Evolutionary conservation across 805 yeast genomes (phyloP).

Genomic region (Wickerhamiella siamensis): DNA sequence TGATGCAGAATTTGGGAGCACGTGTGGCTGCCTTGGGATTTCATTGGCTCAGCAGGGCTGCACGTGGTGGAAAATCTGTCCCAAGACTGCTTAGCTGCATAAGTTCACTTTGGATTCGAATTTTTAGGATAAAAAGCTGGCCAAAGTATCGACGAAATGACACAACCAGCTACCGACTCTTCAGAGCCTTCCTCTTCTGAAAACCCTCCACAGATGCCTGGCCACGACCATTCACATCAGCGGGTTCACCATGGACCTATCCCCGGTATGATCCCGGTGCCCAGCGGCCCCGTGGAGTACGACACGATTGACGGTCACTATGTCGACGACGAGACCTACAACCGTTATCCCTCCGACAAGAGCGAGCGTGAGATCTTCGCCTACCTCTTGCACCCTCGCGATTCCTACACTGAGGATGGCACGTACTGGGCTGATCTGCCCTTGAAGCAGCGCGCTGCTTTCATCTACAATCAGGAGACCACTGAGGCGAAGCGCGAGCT

Average conservation of each 20-base stretch:
- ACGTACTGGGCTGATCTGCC: conserved; percentile 29
- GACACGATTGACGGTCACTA: conserved; percentile 27
- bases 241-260: conserved; percentile 23
- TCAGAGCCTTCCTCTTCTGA: background rate
- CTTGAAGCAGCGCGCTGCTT: conserved; percentile 16
- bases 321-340: conserved; percentile 18
- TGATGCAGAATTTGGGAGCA: background rate
- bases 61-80: background rate
- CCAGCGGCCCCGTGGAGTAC: conserved; percentile 27
- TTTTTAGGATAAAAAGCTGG: background rate
- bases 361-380: conserved; percentile 25
- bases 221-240: background rate
- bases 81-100: background rate
- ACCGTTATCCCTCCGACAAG: conserved; percentile 18
- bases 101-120: background rate
- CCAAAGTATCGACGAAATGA: background rate
- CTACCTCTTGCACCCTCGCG: conserved; percentile 24
- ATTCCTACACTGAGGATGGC: conserved; percentile 23
- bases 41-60: background rate
- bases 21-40: background rate
- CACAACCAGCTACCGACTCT: background rate
- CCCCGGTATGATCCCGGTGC: conserved; percentile 26
- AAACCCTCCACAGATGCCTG: background rate
- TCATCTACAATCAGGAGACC: conserved; percentile 20
- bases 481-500: conserved; percentile 22